These are phyloP conservation scores for Entomortierella chlamydospora DNA, from an alignment of 192 early-diverging fungal species.

Conservation along the genomic window DNA sequence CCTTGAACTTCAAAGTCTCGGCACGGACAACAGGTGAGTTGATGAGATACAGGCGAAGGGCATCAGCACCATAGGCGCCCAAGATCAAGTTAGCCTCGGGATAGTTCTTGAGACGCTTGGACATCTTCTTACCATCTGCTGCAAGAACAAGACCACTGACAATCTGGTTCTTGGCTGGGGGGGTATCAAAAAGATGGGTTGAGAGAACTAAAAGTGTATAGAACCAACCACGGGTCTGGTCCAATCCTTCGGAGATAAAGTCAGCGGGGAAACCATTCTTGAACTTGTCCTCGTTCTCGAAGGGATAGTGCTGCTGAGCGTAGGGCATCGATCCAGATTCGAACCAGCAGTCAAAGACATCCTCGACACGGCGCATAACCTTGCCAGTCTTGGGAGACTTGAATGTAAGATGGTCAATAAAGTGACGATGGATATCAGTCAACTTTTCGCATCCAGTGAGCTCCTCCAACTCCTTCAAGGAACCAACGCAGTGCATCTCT, in stretches of 20 bases:
- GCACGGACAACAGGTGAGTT: constrained; percentile 98
- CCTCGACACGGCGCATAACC: constrained; percentile 86
- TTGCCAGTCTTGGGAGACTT: constrained; percentile 92
- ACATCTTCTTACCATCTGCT: constrained; percentile 99
- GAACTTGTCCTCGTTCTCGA: constrained; percentile 95
- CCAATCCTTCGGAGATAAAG: constrained; percentile 99
- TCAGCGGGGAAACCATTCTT: constrained; percentile 93
- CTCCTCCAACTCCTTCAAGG: constrained; percentile 88
- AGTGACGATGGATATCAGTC: constrained; percentile 96
- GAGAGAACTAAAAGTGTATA: constrained; percentile 98
- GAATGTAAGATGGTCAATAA: constrained; percentile 96
- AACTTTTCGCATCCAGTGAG: constrained; percentile 87
- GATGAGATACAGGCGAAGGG: constrained; percentile 94
- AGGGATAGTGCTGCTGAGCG: constrained; percentile 99
- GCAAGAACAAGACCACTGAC: constrained; percentile 97
- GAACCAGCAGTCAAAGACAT: constrained; percentile 99
- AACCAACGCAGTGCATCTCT: constrained; percentile 89
- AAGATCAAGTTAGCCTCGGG: constrained; percentile 90
- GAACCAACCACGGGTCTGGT: constrained; percentile 99
- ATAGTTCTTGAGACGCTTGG: constrained; percentile 98
- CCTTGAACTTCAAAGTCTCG: constrained; percentile 94
- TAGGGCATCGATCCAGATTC: constrained; percentile 99
- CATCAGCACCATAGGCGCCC: constrained; percentile 93
- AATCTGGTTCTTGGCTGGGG: constrained; percentile 98
- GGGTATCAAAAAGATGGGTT: constrained; percentile 93